Conservation (phyloP, 2,329 filamentous ascomycete species). For the Clathrospora elynae region DNA sequence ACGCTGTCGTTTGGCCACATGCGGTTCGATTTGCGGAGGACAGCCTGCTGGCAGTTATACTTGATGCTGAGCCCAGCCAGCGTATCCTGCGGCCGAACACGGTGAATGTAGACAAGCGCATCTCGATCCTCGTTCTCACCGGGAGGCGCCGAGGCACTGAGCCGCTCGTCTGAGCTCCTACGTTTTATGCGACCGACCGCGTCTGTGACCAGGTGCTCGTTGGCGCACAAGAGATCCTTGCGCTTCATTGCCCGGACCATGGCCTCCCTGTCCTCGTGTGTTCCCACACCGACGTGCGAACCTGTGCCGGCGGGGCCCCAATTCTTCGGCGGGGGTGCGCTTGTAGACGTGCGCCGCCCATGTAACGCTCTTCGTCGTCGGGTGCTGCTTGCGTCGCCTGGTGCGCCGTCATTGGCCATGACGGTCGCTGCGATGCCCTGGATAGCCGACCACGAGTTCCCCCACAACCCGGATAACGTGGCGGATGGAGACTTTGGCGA, state of each 20-base stretch:
- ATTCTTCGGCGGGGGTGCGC: slow-evolving; percentile 49
- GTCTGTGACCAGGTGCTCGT: slow-evolving; percentile 50
- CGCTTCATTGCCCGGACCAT: slow-evolving; percentile 57
- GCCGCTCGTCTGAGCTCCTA: slow-evolving; percentile 68
- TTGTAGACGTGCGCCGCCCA: slow-evolving; percentile 43
- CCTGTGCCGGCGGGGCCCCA: slow-evolving; percentile 54
- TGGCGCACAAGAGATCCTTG: slow-evolving; percentile 54
- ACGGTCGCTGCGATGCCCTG: slow-evolving; percentile 57
- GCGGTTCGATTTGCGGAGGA: slow-evolving; percentile 84
- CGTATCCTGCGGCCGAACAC: slow-evolving; percentile 80
- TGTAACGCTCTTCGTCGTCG: slow-evolving; percentile 38
- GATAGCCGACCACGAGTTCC: slow-evolving; percentile 55
- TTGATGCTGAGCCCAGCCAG: slow-evolving; percentile 88
- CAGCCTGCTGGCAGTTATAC: slow-evolving; percentile 83
- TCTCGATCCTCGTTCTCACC: slow-evolving; percentile 69
- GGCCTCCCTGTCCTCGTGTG: slow-evolving; percentile 53
- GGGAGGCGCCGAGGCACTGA: slow-evolving; percentile 54
- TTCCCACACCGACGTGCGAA: slow-evolving; percentile 51
- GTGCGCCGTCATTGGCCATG: slow-evolving; percentile 48
- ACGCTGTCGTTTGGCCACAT: slow-evolving; percentile 95
- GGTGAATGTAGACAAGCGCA: slow-evolving; percentile 87
- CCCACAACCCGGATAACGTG: slow-evolving; percentile 53
- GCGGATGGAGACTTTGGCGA: slow-evolving; percentile 32
- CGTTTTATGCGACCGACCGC: slow-evolving; percentile 62
- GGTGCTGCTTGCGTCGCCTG: slow-evolving; percentile 21